A percentile compares a stretch with the other conserved stretches of the same genome.
These are phyloP conservation scores for Mycotypha africana DNA, from an alignment of 371 early-diverging fungal genomes.

Conservation along the genomic window DNA sequence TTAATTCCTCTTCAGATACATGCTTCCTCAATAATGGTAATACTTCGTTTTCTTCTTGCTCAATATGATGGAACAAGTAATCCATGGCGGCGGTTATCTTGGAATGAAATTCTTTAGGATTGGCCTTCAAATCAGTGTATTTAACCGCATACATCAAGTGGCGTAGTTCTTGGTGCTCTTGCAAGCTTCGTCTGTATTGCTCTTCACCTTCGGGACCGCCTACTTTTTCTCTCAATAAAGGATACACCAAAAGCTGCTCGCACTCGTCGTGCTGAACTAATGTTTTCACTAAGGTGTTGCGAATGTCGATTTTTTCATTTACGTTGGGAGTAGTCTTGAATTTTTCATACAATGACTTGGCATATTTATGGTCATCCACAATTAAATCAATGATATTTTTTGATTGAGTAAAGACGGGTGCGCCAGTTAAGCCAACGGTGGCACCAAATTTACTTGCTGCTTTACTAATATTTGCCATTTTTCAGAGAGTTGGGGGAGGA, in stretches of 20 bases:
- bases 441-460: slow-evolving; percentile 11
- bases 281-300: slow-evolving; percentile 3
- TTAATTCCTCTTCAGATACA: slow-evolving; percentile 3
- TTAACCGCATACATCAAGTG: not conserved
- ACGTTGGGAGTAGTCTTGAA: not conserved
- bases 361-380: slow-evolving; percentile 3
- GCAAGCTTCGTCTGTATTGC: slow-evolving; percentile 1
- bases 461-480: slow-evolving; percentile 4
- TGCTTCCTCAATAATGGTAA: slow-evolving; percentile 7
- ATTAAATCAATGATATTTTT: slow-evolving; percentile 7
- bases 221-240: slow-evolving; percentile 7
- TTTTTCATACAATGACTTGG: slow-evolving; percentile 2
- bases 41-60: slow-evolving; percentile 6
- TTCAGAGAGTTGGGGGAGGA: too few relatives aligned
- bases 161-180: slow-evolving; percentile 1
- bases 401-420: slow-evolving; percentile 1
- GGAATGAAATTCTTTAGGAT: not conserved
- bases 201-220: slow-evolving; percentile 2
- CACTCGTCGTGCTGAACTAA: slow-evolving; percentile 9
- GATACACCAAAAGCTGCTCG: slow-evolving; percentile 11
- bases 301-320: slow-evolving; percentile 1
- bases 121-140: not conserved
- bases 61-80: slow-evolving; percentile 1
- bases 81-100: slow-evolving; percentile 7
- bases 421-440: slow-evolving; percentile 6